Percentiles rank a stretch among this genome's conserved stretches.
Conservation (phyloP, 2,329 filamentous ascomycete genomes). For the Nigrospora oryzae region DNA sequence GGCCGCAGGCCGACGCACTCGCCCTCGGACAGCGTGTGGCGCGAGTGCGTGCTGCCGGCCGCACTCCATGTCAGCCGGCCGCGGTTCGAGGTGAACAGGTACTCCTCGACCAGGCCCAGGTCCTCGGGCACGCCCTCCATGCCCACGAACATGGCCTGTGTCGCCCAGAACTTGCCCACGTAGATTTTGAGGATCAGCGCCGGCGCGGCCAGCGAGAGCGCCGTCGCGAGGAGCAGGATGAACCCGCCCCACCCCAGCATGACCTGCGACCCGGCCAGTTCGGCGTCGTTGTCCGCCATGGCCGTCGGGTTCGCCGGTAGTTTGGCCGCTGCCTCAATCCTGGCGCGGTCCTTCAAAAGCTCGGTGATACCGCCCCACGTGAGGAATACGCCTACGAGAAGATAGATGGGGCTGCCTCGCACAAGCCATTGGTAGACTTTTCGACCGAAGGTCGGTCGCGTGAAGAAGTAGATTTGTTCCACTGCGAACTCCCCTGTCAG, state of each 20-base stretch:
- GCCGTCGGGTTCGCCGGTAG: too few species aligned
- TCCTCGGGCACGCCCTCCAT: conserved; percentile 3
- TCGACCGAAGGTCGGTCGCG: conserved; percentile 2
- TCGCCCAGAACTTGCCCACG: conserved; percentile 8
- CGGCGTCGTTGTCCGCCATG: too few species aligned
- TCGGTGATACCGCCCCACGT: too few species aligned
- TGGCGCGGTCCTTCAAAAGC: background rate
- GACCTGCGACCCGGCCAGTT: too few species aligned
- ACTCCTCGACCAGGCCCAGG: background rate
- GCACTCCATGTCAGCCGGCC: background rate
- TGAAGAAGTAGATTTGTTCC: conserved; percentile 6
- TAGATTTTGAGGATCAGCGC: conserved; percentile 5
- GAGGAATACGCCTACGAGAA: too few species aligned
- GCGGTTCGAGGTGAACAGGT: background rate
- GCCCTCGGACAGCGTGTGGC: background rate
- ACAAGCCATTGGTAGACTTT: background rate
- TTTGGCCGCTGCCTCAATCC: background rate
- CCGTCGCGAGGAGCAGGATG: background rate
- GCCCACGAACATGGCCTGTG: conserved; percentile 6
- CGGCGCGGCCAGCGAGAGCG: background rate
- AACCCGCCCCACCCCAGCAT: background rate
- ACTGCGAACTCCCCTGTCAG: background rate
- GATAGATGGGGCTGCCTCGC: too few species aligned
- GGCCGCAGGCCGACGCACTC: background rate
- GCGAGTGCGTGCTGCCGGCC: background rate